These are phyloP conservation scores for Camelina hispida DNA, from an alignment of 345 rosid genomes.

Conservation along the genomic window DNA sequence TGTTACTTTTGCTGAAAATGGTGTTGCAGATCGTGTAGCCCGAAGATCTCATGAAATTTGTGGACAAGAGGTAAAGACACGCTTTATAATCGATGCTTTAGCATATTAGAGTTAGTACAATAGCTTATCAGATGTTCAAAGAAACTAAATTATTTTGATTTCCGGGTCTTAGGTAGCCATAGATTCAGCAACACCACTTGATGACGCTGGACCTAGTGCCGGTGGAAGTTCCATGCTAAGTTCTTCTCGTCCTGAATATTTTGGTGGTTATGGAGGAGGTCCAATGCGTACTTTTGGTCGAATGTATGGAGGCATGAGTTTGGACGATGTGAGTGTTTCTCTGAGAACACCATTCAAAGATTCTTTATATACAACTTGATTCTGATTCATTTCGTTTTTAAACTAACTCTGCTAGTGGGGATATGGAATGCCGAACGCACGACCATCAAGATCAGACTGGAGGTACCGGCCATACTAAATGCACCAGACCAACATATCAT, in stretches of 20 bases:
- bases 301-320: conserved; percentile 79
- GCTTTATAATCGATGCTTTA: not conserved
- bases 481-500: conserved; percentile 14
- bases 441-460: conserved; percentile 88
- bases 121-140: not conserved
- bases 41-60: conserved; percentile 93
- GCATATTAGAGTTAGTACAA: not conserved
- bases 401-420: conserved; percentile 62
- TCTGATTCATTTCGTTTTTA: conserved; percentile 1
- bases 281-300: conserved; percentile 78
- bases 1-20: conserved; percentile 93
- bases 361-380: not conserved
- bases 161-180: conserved; percentile 77
- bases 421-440: conserved; percentile 61
- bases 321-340: conserved; percentile 63
- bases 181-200: conserved; percentile 95
- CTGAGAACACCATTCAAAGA: not conserved
- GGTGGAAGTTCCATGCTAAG: conserved; percentile 58
- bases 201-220: conserved; percentile 74
- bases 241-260: conserved; percentile 51
- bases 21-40: conserved; percentile 92
- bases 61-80: conserved; percentile 81
- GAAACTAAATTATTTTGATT: conserved; percentile 22
- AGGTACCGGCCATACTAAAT: conserved; percentile 86
- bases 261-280: conserved; percentile 88